A percentile compares a stretch with the other conserved stretches of the same genome.
Conservation (phyloP, 108 stramenopile genomes). For the Heterococcus sp. region DNA sequence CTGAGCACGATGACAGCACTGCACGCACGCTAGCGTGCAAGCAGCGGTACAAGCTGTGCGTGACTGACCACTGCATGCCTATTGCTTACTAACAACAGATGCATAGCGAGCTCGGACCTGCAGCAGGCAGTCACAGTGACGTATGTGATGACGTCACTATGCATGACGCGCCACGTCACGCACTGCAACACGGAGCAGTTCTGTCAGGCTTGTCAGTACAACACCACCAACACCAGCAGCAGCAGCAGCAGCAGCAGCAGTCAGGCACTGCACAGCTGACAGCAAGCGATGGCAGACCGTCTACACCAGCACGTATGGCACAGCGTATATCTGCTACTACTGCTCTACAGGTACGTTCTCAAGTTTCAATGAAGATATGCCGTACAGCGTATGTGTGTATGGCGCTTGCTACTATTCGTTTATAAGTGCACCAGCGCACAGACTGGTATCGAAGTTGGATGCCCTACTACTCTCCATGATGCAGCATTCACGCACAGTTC, state of each 20-base stretch:
- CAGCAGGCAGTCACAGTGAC: neutral
- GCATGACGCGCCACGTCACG: neutral
- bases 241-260: neutral
- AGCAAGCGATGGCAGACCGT: conserved; percentile 13
- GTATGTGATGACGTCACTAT: neutral
- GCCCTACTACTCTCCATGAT: too few species aligned
- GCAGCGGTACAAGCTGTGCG: too few species aligned
- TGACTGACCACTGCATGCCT: too few species aligned
- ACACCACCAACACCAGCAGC: neutral
- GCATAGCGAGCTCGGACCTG: neutral
- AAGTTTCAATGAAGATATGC: too few species aligned
- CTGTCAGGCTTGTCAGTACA: too few species aligned
- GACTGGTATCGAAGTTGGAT: too few species aligned
- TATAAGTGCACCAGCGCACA: too few species aligned
- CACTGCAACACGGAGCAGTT: neutral
- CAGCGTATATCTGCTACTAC: neutral
- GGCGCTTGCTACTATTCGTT: too few species aligned
- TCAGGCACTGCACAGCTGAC: neutral
- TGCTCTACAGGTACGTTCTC: neutral
- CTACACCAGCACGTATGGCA: neutral
- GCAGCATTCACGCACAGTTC: too few species aligned
- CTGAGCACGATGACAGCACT: too few species aligned
- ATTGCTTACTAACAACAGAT: neutral
- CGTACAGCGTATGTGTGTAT: too few species aligned
- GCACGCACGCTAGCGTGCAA: too few species aligned